Conservation (phyloP, 768 basidiomycete species). For the Auricularia sp. region DNA sequence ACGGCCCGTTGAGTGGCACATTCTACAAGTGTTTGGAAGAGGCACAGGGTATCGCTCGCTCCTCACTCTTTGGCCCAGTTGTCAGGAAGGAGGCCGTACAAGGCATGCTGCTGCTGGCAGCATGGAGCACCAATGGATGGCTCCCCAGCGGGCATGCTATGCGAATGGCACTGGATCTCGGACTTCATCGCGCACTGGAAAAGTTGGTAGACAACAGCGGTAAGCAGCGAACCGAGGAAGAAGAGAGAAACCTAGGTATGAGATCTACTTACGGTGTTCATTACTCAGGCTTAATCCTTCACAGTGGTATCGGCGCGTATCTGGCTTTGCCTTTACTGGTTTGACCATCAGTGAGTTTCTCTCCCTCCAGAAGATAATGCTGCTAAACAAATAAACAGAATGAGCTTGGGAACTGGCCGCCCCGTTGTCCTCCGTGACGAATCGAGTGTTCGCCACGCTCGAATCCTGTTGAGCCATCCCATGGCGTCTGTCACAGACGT, state of each 20-base stretch:
- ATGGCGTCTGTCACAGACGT: conserved; percentile 89
- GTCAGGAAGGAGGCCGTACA: conserved; percentile 92
- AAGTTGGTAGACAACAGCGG: conserved; percentile 57
- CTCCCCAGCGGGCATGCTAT: conserved; percentile 91
- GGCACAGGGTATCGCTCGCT: conserved; percentile 90
- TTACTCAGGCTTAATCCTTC: conserved; percentile 1
- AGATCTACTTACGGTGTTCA: conserved; percentile 3
- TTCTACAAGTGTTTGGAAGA: conserved; percentile 91
- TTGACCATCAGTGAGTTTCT: conserved; percentile 97
- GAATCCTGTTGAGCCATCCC: conserved; percentile 68
- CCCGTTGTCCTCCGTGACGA: conserved; percentile 87
- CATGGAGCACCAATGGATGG: conserved; percentile 94
- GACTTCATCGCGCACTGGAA: conserved; percentile 84
- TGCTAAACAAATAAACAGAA: no score
- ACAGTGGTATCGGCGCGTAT: conserved; percentile 84
- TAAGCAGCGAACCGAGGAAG: conserved; percentile 51
- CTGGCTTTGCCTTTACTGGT: conserved; percentile 93
- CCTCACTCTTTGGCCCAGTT: conserved; percentile 86
- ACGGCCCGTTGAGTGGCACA: conserved; percentile 70
- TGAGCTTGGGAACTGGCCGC: conserved; percentile 85
- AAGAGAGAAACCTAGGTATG: conserved; percentile 74
- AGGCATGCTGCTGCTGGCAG: conserved; percentile 85
- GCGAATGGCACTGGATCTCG: conserved; percentile 91
- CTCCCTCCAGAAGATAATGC: no score
- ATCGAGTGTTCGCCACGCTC: conserved; percentile 73